These are phyloP conservation scores for Imleria badia DNA, from an alignment of 768 basidiomycete genomes.

Conservation along the genomic window DNA sequence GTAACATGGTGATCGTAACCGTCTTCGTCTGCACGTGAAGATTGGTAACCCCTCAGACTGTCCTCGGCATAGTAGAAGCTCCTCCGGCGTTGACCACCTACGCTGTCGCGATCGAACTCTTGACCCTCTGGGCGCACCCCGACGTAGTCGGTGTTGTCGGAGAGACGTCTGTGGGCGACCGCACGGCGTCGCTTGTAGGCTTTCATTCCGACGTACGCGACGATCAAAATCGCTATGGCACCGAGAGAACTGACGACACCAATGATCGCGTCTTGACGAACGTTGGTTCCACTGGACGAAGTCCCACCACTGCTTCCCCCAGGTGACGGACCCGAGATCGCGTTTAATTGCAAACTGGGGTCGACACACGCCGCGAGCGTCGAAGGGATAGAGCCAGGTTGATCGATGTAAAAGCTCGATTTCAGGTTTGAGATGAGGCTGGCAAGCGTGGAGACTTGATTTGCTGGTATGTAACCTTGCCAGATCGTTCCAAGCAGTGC, in stretches of 20 bases:
- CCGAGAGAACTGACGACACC: conserved; percentile 86
- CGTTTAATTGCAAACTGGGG: conserved; percentile 58
- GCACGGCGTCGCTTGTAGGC: conserved; percentile 66
- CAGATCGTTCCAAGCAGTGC: conserved; percentile 63
- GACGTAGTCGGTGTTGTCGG: conserved; percentile 43
- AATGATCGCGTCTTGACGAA: conserved; percentile 83
- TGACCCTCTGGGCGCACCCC: conserved; percentile 62
- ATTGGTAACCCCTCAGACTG: conserved; percentile 62
- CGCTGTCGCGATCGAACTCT: conserved; percentile 74
- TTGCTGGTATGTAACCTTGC: conserved; percentile 64
- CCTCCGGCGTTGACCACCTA: conserved; percentile 69
- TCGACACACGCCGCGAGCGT: conserved; percentile 69
- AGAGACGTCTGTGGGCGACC: conserved; percentile 69
- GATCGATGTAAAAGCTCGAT: conserved; percentile 65
- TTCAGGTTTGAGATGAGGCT: conserved; percentile 58
- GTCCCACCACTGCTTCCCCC: conserved; percentile 23
- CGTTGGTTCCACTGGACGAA: conserved; percentile 29
- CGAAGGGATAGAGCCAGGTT: conserved; percentile 42
- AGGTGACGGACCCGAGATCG: conserved; percentile 41
- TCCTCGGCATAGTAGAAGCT: conserved; percentile 91
- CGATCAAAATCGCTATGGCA: conserved; percentile 68
- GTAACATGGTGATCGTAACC: conserved; percentile 36
- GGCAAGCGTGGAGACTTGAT: conserved; percentile 58
- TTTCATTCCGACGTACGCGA: conserved; percentile 70
- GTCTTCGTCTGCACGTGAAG: conserved; percentile 36